Base-by-base conservation (phyloP, 139 green algal genomes). In the Marvania coccoides region DNA sequence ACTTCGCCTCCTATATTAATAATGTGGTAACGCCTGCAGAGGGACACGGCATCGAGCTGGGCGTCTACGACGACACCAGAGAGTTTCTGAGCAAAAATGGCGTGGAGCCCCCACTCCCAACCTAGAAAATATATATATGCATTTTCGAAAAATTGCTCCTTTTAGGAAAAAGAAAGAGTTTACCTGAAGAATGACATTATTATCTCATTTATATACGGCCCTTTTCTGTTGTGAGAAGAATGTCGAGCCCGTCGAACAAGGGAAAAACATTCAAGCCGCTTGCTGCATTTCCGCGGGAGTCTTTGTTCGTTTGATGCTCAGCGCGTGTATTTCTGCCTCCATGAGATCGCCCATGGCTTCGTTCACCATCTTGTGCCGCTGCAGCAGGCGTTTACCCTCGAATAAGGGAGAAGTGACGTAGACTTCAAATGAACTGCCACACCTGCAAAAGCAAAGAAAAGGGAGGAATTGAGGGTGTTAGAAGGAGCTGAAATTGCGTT, bases 401-500 rank as follows among this genome's bases (percentile, higher is more conserved):
- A 78, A 74, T 1, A 6, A 14, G 2, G 34, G n/a, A 7, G 30
- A 51, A 4, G 65, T 57, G 7, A 73, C 51, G 4, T 69, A n/a
- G 6, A 78, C 71, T 36, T 78, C 65, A 30, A 78, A 78, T 35
- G 63, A 70, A 24, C 46, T 65, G 36, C 71, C 71, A 31, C 71
- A 78, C 10, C 71, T 73, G 54, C 59, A 19, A 15, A 56, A 13
- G 9, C 34, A 29, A 26, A 12, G 42, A 59, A 59, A 9, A 29
- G 12, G 9, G 51, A 59, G 36, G 12, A 9, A 12, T 29, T 9
- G 12, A 40, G 10, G 51, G 28, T 9, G 12, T 12, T 12, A 9
- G 34, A 29, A 59, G 12, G 28, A 10, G 13, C 14, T 63, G n/a
- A 15, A 63, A 63, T 33, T 9, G 28, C 6, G 9, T 15, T 33